Evolutionary conservation across 331 rosid genomes (phyloP).

Genomic region (Arachis monticola): DNA sequence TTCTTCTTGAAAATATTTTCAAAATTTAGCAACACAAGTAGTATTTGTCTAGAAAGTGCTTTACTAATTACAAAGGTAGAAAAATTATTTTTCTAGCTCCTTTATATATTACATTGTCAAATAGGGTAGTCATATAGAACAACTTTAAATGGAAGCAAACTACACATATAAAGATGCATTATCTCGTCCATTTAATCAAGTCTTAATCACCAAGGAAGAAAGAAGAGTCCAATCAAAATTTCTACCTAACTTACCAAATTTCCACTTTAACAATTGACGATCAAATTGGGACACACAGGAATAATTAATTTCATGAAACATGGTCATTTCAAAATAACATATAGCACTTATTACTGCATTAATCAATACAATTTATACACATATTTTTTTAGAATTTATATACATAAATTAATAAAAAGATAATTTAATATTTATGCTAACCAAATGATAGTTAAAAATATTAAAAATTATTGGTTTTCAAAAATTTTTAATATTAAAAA

Average conservation of each 20-base stretch:
- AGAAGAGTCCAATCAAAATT: background rate
- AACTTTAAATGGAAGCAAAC: slow-evolving; percentile 48
- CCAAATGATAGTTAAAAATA: too few species aligned
- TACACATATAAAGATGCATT: slow-evolving; percentile 35
- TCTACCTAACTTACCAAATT: slow-evolving; percentile 36
- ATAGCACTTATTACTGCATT: background rate
- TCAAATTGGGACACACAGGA: slow-evolving; percentile 8
- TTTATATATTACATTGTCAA: slow-evolving; percentile 38
- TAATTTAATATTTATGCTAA: too few species aligned
- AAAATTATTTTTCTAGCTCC: slow-evolving; percentile 37
- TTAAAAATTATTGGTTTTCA: too few species aligned
- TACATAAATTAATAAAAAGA: too few species aligned
- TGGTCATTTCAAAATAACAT: background rate
- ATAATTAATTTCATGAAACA: background rate
- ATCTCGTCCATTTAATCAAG: slow-evolving; percentile 32
- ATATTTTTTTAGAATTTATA: too few species aligned
- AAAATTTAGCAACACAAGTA: slow-evolving; percentile 4
- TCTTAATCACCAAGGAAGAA: slow-evolving; percentile 33
- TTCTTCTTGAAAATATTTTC: slow-evolving; percentile 24
- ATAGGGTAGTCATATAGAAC: slow-evolving; percentile 9
- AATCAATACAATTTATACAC: too few species aligned
- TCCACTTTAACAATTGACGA: slow-evolving; percentile 20
- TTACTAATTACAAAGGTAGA: slow-evolving; percentile 34
- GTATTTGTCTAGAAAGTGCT: slow-evolving; percentile 27
- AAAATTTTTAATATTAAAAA: too few species aligned